phyloP scores from a whole-genome alignment of 768 basidiomycete genomes.

The Trametes cingulata region DNA sequence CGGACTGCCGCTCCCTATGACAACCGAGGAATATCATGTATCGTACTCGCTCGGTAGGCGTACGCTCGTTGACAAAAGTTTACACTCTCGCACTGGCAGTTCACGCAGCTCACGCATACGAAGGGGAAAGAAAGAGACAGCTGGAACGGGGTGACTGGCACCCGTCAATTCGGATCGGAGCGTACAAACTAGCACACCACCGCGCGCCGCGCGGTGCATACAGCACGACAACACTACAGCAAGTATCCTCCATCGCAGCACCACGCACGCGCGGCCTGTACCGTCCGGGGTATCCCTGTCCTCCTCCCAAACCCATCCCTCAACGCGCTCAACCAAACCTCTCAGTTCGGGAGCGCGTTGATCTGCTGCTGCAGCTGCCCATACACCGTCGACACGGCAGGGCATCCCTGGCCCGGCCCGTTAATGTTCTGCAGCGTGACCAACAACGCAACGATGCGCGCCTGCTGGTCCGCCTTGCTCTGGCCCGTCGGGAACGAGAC shows the following conservation, averaged over 20 bases:
- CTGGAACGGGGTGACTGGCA: slow-evolving; percentile 22
- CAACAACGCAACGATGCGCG: slow-evolving; percentile 55
- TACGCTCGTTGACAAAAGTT: not conserved
- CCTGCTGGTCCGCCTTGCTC: slow-evolving; percentile 39
- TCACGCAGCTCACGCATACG: not conserved
- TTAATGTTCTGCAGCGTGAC: slow-evolving; percentile 73
- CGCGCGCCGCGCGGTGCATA: not conserved
- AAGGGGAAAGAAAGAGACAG: slow-evolving; percentile 7
- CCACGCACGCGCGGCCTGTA: not conserved
- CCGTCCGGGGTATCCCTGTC: not conserved
- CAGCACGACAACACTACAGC: not conserved
- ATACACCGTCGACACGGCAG: slow-evolving; percentile 63
- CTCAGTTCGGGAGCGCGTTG: slow-evolving; percentile 25
- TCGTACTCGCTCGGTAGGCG: too few species aligned
- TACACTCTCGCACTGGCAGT: not conserved
- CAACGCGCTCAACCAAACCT: not conserved
- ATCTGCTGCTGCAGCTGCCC: slow-evolving; percentile 22
- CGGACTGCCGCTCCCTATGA: too few species aligned
- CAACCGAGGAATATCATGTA: too few species aligned
- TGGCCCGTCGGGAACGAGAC: slow-evolving; percentile 47
- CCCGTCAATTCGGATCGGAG: slow-evolving; percentile 17
- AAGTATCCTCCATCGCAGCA: not conserved
- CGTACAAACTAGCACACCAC: slow-evolving; percentile 13
- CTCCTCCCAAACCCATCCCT: not conserved
- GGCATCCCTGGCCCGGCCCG: slow-evolving; percentile 68